Conservation (phyloP, 208 protist species). For the Crithidia acanthocephali region DNA sequence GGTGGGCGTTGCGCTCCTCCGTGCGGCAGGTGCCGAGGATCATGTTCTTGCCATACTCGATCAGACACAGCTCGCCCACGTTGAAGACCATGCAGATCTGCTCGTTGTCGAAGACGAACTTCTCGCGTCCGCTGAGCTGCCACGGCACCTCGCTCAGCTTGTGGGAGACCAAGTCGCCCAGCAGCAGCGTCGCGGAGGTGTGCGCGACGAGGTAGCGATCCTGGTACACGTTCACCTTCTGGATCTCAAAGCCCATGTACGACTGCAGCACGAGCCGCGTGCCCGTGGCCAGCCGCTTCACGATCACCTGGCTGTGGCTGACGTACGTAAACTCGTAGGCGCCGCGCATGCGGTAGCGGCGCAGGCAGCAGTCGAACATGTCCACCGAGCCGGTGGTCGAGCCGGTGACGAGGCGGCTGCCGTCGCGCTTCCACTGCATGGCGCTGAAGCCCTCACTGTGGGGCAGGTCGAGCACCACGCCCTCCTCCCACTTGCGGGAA, state of each 20-base stretch:
- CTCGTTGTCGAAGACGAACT: constrained; percentile 97
- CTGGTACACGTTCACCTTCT: constrained; percentile 96
- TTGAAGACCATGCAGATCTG: constrained; percentile 97
- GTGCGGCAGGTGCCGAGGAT: constrained; percentile 96
- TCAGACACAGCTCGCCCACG: constrained; percentile 96
- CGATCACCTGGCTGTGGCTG: constrained; percentile 96
- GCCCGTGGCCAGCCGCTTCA: constrained; percentile 93
- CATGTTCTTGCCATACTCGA: constrained; percentile 97
- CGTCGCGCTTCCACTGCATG: constrained; percentile 95
- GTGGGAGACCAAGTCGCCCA: constrained; percentile 95
- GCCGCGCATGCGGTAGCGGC: constrained; percentile 93
- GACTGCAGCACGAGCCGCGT: constrained; percentile 95
- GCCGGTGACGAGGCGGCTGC: constrained; percentile 93
- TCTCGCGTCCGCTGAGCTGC: constrained; percentile 91
- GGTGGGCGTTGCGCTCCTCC: constrained; percentile 95
- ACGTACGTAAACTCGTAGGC: constrained; percentile 99
- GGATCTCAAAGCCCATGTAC: constrained; percentile 95
- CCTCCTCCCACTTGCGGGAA: constrained; percentile 94
- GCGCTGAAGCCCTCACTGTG: constrained; percentile 94
- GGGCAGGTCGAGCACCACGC: constrained; percentile 68
- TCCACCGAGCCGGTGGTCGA: constrained; percentile 95
- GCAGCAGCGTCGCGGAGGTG: constrained; percentile 96
- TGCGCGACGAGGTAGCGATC: constrained; percentile 97
- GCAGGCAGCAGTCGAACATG: constrained; percentile 96
- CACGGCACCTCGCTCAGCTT: constrained; percentile 95